Evolutionary conservation across 208 protist genomes (phyloP), one percentile per base, ranked within the genome.

Genomic region (Leishmania turanica): DNA sequence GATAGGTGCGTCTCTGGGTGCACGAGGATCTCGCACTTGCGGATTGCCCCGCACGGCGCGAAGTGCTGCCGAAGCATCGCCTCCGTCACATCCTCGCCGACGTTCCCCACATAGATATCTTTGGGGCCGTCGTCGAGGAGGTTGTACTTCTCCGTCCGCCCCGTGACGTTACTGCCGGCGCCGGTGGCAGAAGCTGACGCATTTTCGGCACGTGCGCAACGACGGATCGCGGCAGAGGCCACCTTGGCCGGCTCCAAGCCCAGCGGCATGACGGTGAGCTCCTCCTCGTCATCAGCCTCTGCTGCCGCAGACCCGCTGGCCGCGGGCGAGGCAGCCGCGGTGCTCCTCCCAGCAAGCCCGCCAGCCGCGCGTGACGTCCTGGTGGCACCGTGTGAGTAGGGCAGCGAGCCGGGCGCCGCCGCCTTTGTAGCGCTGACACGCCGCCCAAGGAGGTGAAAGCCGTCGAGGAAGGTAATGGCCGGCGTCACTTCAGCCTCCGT

Each of bases 81-180:
- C 77, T 89, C 91, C 54, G 95, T 96, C 74, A 95, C 82, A 79
- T 94, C 88, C 9, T 96, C 93, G 45, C 86, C 88, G 42, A 98
- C 47, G 85, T 95, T 95, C 56, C 95, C 95, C 11, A 98, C 90
- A 82, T 92, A 96, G 31, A 98, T 81, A 81, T 98, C 93, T 11
- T 75, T 74, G 13, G 93, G 84, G 62, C 95, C 95, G 24, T 90
- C 70, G 77, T 96, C 95, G 31, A 95, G 89, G 68, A 95, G 75
- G 75, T 98, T 89, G 87, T 96, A 98, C 88, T 96, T 96, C 37
- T 88, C 87, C 47, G 92, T 96, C 49, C 88, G 84, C 31, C 92
- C 94, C 27, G 88, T 95, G 17, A 93, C 82, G 82, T 93, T 92
- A 78, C 84, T 88, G 47, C 75, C 73, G 15, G 74, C 64, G 54